phyloP scores from a whole-genome alignment of 805 yeast species.

The Maudiozyma barnettii region DNA sequence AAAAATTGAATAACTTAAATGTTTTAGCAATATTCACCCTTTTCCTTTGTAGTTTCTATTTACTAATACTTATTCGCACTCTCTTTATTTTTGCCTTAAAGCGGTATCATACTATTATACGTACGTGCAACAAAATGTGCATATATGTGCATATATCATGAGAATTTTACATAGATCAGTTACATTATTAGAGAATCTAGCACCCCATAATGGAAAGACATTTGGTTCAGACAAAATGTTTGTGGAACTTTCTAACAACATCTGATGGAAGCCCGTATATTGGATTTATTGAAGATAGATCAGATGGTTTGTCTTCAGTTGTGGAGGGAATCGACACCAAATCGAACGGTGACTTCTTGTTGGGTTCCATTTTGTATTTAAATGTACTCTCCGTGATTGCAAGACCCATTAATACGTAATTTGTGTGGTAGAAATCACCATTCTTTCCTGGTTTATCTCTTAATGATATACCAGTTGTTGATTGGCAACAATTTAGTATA shows the following conservation, averaged over 20 bases:
- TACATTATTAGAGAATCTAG: not conserved
- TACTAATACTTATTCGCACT: no score
- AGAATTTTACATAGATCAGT: not conserved
- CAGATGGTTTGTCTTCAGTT: constrained; percentile 3
- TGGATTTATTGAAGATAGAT: constrained; percentile 37
- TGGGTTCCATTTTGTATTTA: not conserved
- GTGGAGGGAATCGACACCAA: not conserved
- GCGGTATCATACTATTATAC: no score
- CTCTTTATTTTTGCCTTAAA: no score
- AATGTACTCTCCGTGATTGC: constrained; percentile 22
- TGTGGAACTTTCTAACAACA: constrained; percentile 28
- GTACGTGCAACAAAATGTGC: no score
- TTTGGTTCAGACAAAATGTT: constrained; percentile 8
- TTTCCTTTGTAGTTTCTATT: no score
- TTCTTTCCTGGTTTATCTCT: constrained; percentile 76
- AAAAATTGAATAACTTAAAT: no score
- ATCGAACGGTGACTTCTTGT: constrained; percentile 1
- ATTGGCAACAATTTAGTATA: constrained; percentile 68
- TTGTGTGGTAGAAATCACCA: constrained; percentile 86
- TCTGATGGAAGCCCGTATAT: constrained; percentile 48
- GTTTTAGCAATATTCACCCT: no score
- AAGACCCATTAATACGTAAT: constrained; percentile 73
- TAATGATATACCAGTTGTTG: constrained; percentile 54
- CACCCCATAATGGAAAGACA: not conserved
- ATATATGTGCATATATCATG: not conserved